Evolutionary conservation across 2,329 filamentous ascomycete genomes (phyloP).

Genomic region (Fusarium algeriense): DNA sequence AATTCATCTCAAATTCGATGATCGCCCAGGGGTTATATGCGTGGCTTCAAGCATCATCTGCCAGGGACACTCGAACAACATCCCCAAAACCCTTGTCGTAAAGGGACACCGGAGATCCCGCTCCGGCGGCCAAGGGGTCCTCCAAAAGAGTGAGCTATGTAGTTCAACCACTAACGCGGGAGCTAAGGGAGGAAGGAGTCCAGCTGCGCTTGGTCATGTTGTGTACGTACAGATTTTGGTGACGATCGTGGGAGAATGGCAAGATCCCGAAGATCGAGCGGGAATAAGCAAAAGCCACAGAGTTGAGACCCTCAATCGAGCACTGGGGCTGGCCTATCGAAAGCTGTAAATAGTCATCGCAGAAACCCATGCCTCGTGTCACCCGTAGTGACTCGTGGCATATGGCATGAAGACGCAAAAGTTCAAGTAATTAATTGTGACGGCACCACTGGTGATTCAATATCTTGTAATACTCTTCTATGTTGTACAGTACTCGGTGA

Average conservation of each 20-base stretch:
- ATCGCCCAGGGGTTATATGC: conserved; percentile 9
- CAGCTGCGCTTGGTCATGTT: background rate
- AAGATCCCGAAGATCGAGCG: conserved; percentile 16
- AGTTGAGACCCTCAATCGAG: background rate
- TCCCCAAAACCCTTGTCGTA: conserved; percentile 6
- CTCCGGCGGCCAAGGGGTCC: conserved; percentile 14
- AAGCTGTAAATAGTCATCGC: background rate
- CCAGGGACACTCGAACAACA: conserved; percentile 7
- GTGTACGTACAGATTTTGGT: background rate
- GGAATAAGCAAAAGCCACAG: conserved; percentile 3
- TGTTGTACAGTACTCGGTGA: background rate
- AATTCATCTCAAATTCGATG: background rate
- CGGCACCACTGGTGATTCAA: background rate
- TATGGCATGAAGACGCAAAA: background rate
- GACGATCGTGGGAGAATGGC: conserved; percentile 20
- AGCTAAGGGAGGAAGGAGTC: conserved; percentile 3
- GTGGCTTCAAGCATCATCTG: conserved; percentile 2
- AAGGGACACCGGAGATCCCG: conserved; percentile 14
- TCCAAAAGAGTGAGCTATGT: background rate
- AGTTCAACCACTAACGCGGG: background rate
- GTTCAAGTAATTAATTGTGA: conserved; percentile 1
- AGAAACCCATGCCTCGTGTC: background rate
- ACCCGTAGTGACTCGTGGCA: background rate
- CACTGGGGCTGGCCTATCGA: background rate
- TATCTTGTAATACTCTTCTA: too few species aligned